Base-by-base conservation (phyloP, 768 basidiomycete genomes). In the Grammothele lineata region DNA sequence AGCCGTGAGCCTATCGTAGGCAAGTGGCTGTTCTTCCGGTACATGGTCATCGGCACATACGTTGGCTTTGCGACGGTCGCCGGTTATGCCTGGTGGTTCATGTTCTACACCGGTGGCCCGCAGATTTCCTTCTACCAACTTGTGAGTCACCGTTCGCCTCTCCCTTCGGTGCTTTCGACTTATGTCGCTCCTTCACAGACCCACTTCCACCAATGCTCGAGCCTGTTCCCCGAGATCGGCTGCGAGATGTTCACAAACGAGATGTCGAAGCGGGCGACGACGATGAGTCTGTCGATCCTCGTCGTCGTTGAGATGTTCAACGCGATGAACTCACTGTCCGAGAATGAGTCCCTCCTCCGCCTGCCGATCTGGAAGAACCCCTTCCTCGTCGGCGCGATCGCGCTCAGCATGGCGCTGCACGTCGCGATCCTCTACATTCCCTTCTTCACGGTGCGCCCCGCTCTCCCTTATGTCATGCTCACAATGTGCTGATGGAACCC, bases 81-180 rank as follows among this genome's bases (percentile, higher is more conserved):
- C 56, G 95, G 94, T 39, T 99, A 99, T 61, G 95, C 92, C 0
- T 99, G 95, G 95, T 98, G 95, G 95, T 99, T 99, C 72, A 72
- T 95, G 60, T 87, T 83, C 66, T 97, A 97, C 65, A 60, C 76
- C 14, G 86, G 78, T 37, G 95, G 95, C 1, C 95, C 95, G 4
- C 91, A 93, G 61, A 97, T 99, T 60, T 76, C 88, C 3, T 97
- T 88, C 74, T 73, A 90, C 60, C 91, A 99, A 68, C 72, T 99
- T 52, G 94, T 96, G 58, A 61, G 89, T 76, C 10, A 25, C 19
- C 11, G 8, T 40, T 37, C 45, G 23, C 47, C 27, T 17, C 18
- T 22, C 22, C 21, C n/a, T 15, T 17, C 3, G 26, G 5, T 23
- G 34, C 26, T 26, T 19, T 5, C 40, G 14, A 40, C 26, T n/a